Evolutionary conservation across 345 rosid genomes (phyloP), one percentile per base, ranked within the genome.

Genomic region (Angophora floribunda): DNA sequence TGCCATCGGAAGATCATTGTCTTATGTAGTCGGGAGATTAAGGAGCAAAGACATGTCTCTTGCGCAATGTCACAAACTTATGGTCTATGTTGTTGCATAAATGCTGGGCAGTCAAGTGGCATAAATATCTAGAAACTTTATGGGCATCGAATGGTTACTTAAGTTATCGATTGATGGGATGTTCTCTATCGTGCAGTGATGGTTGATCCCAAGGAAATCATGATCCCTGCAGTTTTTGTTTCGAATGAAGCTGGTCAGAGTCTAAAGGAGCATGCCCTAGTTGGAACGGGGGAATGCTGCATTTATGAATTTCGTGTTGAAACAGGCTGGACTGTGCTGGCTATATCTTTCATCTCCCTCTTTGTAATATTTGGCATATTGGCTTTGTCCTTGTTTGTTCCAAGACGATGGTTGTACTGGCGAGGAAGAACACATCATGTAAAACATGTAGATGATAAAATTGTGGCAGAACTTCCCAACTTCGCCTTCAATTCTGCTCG

Each of bases 321-420:
- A 63, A 90, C 88, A n/a, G 91, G 93, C 6, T 96, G 96, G 97
- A 95, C 95, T 24, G 95, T 94, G 61, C 87, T 95, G 55, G 94
- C 95, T 41, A 95, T 95, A 86, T 93, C 94, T 1, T 87, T 94
- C 86, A 87, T 94, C 79, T 94, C 97, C 4, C 92, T 95, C 84
- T 22, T 92, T 84, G 87, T 95, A 1, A 85, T 96, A 30, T 19
- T 94, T 26, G 92, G 89, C 84, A 91, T 95, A 88, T 89, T 96
- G 26, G 59, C 91, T 84, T 88, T 92, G 49, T 93, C 93, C 88
- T 90, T 91, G 87, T 85, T 92, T 82, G 86, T 93, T 52, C 96
- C 96, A 24, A 89, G 94, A 89, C 91, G 86, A 75, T 93, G 95
- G 95, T 78, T 91, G 41, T 88, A 86, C 41, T 93, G 95, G 95